These are phyloP conservation scores for Fusarium cyanostomum DNA, from an alignment of 2,329 filamentous ascomycete species.

Conservation along the genomic window DNA sequence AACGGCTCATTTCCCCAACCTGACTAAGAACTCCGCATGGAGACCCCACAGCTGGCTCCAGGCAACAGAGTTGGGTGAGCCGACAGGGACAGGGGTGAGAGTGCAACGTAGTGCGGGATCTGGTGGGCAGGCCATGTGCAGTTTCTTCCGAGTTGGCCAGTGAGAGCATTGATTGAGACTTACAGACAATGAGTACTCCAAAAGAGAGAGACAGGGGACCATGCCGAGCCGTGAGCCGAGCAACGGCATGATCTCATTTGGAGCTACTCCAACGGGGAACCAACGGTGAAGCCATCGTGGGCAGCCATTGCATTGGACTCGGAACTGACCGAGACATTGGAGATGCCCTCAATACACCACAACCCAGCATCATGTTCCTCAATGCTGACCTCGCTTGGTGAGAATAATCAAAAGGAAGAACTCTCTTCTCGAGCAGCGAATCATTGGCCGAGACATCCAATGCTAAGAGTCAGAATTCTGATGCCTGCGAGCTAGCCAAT, in stretches of 20 bases:
- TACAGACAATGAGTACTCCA: neutral
- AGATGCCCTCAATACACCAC: neutral
- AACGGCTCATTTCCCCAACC: neutral
- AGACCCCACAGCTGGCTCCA: slow-evolving; percentile 17
- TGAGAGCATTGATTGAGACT: neutral
- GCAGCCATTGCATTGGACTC: neutral
- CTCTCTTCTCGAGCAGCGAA: neutral
- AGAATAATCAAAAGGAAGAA: neutral
- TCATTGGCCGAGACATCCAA: neutral
- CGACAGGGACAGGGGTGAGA: neutral
- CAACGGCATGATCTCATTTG: neutral
- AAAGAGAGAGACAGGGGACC: neutral
- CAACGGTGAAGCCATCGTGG: neutral
- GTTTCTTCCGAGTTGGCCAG: neutral
- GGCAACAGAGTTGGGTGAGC: slow-evolving; percentile 20
- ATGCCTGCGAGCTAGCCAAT: neutral
- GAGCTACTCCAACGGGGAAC: neutral
- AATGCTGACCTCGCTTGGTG: neutral
- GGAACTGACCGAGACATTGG: neutral
- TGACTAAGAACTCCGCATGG: neutral
- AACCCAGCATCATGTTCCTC: neutral
- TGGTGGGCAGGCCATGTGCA: neutral
- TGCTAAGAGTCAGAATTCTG: neutral
- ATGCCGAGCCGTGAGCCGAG: neutral
- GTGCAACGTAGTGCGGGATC: slow-evolving; percentile 28